Evolutionary conservation across 2,329 filamentous ascomycete genomes (phyloP).

Genomic region (Botrytis sinoallii): DNA sequence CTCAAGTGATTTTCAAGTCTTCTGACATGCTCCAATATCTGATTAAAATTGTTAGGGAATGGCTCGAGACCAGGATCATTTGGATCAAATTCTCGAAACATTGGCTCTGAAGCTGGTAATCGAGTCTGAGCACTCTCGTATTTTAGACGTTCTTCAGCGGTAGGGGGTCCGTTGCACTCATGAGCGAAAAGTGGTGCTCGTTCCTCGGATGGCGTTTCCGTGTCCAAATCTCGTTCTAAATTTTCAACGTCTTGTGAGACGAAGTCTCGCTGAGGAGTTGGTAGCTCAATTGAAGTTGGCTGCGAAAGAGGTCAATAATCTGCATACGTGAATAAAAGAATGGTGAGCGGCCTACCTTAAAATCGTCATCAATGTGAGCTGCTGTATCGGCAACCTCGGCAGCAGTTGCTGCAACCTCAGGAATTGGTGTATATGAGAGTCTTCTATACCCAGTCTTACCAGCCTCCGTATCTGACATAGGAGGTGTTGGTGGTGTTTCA

Average conservation of each 20-base stretch:
- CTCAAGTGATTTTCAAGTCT: conserved; percentile 29
- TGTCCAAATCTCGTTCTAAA: conserved; percentile 1
- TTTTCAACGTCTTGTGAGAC: neutral
- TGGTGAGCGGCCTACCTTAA: conserved; percentile 18
- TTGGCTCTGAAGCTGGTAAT: neutral
- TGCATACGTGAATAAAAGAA: neutral
- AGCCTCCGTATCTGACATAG: conserved; percentile 37
- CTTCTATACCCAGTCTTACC: conserved; percentile 36
- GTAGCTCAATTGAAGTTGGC: conserved; percentile 8
- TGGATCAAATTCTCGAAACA: conserved; percentile 26
- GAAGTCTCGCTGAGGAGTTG: neutral
- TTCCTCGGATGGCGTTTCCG: conserved; percentile 30
- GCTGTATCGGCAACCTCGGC: conserved; percentile 47
- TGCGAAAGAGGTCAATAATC: neutral
- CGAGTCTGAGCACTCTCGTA: neutral
- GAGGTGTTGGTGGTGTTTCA: conserved; percentile 32
- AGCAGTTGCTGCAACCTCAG: conserved; percentile 43
- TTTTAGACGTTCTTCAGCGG: conserved; percentile 20
- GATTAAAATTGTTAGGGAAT: conserved; percentile 34
- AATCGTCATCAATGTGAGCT: conserved; percentile 39
- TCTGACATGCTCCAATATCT: conserved; percentile 30
- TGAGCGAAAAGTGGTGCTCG: conserved; percentile 35
- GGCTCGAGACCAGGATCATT: conserved; percentile 34
- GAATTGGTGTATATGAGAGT: conserved; percentile 41
- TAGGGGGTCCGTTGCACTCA: conserved; percentile 28